Base-by-base conservation (phyloP, 2,329 filamentous ascomycete genomes). In the Colletotrichum sp. region DNA sequence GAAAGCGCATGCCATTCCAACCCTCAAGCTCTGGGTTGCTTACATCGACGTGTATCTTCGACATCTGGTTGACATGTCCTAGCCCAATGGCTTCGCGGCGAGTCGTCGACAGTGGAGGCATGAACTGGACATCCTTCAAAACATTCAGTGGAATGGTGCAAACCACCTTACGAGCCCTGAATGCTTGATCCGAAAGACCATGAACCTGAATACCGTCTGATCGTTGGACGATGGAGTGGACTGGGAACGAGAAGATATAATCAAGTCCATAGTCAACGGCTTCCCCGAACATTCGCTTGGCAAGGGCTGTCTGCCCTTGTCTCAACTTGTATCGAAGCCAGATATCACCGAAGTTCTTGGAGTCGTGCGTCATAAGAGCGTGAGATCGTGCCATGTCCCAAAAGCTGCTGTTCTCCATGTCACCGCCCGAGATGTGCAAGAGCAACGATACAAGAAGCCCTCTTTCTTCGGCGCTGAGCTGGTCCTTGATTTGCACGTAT, bases 271-370 rank as follows among this genome's bases (percentile, higher is more conserved):
- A 65, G 7, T 71, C 57, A 3, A 76, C 72, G 3, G 81, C 80
- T 59, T 83, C 81, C 3, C 81, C 57, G 65, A 83, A 83, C 36
- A 83, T 81, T 1, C 72, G 72, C 34, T 73, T 77, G 4, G 80
- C 81, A 7, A 83, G 77, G 0, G 72, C 76, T 2, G 82, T 82
- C 67, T 83, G 81, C 2, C 82, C 82, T 43, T 80, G 79, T 2
- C 79, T 78, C 6, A 83, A 72, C 74, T 83, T 83, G 71, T 81
- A 83, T 18, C 74, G 57, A 12, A 78, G 16, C 78, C 30, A 79
- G 10, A 71, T 77, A 14, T 79, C 77, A 5, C 75, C 77, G 36
- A 83, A 82, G 30, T 78, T 82, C 1, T 78, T 78, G 0, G 74
- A 73, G 21, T 70, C 77, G 26, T 81, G 78, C 18, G 73, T 76